These are phyloP conservation scores for Gynochthodes officinalis DNA, from an alignment of 257 asterid genomes.

Conservation along the genomic window DNA sequence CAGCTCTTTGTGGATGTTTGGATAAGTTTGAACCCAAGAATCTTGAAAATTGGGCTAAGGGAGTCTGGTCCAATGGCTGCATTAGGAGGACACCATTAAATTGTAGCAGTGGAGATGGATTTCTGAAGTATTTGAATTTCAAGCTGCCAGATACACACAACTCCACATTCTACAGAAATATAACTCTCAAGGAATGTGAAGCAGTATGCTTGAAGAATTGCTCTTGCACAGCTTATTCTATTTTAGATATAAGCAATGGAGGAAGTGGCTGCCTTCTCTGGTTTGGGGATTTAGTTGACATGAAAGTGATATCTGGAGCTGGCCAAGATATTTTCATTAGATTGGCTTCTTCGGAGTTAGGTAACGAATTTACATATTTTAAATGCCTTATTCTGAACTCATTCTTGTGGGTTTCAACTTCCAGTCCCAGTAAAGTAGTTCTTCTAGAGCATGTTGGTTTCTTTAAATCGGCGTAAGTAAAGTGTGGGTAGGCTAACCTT, in stretches of 20 bases:
- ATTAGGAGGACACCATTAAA: slow-evolving; percentile 4
- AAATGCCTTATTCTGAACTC: no score
- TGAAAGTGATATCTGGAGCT: slow-evolving; percentile 18
- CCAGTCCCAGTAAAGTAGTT: background rate
- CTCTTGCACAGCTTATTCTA: slow-evolving; percentile 24
- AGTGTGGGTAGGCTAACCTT: no score
- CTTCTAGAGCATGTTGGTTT: background rate
- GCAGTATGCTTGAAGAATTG: slow-evolving; percentile 23
- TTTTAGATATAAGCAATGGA: slow-evolving; percentile 5
- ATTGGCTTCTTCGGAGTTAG: slow-evolving; percentile 30
- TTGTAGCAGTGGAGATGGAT: slow-evolving; percentile 20
- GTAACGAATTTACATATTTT: slow-evolving; percentile 7
- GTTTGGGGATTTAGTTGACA: slow-evolving; percentile 29
- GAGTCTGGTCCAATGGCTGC: slow-evolving; percentile 29
- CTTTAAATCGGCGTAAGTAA: background rate
- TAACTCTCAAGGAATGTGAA: slow-evolving; percentile 15
- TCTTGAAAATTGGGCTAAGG: slow-evolving; percentile 23
- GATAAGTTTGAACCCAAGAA: slow-evolving; percentile 27
- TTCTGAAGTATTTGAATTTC: slow-evolving; percentile 12
- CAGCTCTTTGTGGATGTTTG: slow-evolving; percentile 40
- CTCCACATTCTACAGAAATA: background rate
- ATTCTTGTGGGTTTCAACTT: background rate
- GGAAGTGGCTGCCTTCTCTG: slow-evolving; percentile 36
- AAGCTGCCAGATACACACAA: slow-evolving; percentile 26
- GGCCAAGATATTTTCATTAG: slow-evolving; percentile 32